A percentile compares a stretch with the other conserved stretches of the same genome.
Conservation (phyloP, 805 yeast genomes). For the Wickerhamomyces queroliae region DNA sequence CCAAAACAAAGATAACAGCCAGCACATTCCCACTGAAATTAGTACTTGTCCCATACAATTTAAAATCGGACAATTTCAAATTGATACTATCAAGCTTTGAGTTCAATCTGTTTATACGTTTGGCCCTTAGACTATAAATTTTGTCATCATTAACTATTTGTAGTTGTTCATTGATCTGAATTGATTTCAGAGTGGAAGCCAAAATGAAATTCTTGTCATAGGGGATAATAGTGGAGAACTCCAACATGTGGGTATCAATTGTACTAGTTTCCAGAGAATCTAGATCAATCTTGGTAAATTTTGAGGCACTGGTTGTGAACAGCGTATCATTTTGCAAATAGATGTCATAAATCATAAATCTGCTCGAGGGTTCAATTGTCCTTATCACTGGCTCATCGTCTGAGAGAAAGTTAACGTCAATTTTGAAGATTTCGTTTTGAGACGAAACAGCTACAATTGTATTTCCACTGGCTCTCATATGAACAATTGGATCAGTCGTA, state of each 20-base stretch:
- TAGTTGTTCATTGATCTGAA: constrained; percentile 4
- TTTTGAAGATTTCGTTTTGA: constrained; percentile 13
- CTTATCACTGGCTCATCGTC: constrained; percentile 3
- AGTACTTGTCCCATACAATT: constrained; percentile 11
- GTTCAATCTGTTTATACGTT: constrained; percentile 16
- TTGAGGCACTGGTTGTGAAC: constrained; percentile 6
- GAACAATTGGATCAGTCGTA: constrained; percentile 5
- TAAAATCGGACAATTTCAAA: constrained; percentile 12
- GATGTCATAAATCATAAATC: constrained; percentile 17
- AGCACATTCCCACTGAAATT: constrained; percentile 14
- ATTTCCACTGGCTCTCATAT: constrained; percentile 4
- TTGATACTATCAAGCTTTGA: constrained; percentile 18
- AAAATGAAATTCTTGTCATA: constrained; percentile 3
- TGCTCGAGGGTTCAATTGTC: not conserved
- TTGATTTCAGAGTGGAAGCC: constrained; percentile 6
- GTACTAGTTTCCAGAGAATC: not conserved
- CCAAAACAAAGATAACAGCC: constrained; percentile 17
- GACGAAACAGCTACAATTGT: constrained; percentile 10
- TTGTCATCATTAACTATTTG: constrained; percentile 5
- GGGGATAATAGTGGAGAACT: constrained; percentile 11
- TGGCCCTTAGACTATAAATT: constrained; percentile 9
- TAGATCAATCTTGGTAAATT: constrained; percentile 6
- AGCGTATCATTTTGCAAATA: not conserved
- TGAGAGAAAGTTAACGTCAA: constrained; percentile 1
- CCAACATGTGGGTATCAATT: constrained; percentile 4